A percentile compares a stretch with the other conserved stretches of the same genome.
Conservation (phyloP, 208 protist genomes). For the Acanthamoeba castellanii region DNA sequence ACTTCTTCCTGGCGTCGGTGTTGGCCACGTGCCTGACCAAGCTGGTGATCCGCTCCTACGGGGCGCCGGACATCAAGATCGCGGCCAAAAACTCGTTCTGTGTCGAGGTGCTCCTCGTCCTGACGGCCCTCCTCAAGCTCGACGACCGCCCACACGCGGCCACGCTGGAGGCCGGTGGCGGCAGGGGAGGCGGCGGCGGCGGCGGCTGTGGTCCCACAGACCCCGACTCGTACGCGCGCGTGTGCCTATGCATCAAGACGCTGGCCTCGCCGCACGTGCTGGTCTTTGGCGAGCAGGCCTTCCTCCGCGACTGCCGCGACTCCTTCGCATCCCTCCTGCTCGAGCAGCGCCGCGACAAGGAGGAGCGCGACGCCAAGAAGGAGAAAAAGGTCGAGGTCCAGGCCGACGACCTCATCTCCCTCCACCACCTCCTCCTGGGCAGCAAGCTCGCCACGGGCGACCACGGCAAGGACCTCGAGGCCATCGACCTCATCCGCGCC, state of each 20-base stretch:
- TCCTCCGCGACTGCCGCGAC: conserved; percentile 17
- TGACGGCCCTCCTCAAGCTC: conserved; percentile 82
- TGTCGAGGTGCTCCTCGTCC: conserved; percentile 79
- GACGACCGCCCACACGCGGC: neutral
- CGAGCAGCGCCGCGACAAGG: no score
- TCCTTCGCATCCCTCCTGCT: neutral
- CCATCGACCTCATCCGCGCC: no score
- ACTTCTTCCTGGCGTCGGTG: conserved; percentile 95
- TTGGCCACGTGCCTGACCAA: conserved; percentile 95
- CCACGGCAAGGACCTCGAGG: no score
- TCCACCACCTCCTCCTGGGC: conserved; percentile 89
- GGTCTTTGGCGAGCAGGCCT: no score
- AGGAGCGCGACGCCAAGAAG: conserved; percentile 62
- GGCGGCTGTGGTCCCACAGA: no score
- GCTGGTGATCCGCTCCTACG: conserved; percentile 90
- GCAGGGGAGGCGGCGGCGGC: no score
- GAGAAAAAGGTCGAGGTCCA: conserved; percentile 83
- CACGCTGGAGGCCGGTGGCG: neutral
- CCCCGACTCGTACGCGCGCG: conserved; percentile 94
- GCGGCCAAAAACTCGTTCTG: conserved; percentile 56
- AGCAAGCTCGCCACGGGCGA: no score
- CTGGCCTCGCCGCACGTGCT: no score
- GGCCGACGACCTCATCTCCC: conserved; percentile 87
- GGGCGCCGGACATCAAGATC: neutral
- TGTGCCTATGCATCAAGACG: conserved; percentile 91